Percentiles rank a stretch among this genome's conserved stretches.
These are phyloP conservation scores for Hanseniaspora thailandica DNA, from an alignment of 805 yeast species.

Conservation along the genomic window DNA sequence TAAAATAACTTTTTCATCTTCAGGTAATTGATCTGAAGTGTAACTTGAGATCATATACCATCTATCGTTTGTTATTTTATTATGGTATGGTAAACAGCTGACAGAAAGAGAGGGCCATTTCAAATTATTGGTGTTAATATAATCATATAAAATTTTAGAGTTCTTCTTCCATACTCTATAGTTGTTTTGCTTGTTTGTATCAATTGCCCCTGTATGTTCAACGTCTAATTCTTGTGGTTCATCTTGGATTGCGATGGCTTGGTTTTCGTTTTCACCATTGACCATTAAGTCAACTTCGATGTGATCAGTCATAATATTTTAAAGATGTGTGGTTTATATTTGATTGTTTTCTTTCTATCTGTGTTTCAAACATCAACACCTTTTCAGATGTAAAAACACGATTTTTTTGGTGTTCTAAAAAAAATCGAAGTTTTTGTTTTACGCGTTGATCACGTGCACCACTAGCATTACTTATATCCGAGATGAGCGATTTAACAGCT, in stretches of 20 bases:
- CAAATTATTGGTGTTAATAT: constrained; percentile 54
- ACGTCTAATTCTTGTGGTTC: background rate
- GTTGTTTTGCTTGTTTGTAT: constrained; percentile 20
- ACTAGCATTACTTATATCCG: no score
- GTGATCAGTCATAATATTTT: background rate
- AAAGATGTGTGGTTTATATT: no score
- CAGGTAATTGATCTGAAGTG: constrained; percentile 29
- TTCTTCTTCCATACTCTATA: constrained; percentile 62
- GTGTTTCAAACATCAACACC: no score
- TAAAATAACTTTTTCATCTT: constrained; percentile 27
- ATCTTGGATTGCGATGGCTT: background rate
- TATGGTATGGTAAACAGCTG: constrained; percentile 49
- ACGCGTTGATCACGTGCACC: no score
- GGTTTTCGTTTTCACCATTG: background rate
- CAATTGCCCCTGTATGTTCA: background rate
- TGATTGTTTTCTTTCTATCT: no score
- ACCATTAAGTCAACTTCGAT: background rate
- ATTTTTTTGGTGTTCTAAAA: no score
- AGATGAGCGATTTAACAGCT: no score
- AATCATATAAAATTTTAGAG: constrained; percentile 62
- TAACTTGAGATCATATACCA: constrained; percentile 26
- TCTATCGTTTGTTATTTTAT: constrained; percentile 23
- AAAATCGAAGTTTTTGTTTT: no score
- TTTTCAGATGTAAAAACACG: no score
- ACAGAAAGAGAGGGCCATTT: constrained; percentile 63